Evolutionary conservation across 2,329 filamentous ascomycete genomes (phyloP).

Genomic region (Parastagonospora avenae): DNA sequence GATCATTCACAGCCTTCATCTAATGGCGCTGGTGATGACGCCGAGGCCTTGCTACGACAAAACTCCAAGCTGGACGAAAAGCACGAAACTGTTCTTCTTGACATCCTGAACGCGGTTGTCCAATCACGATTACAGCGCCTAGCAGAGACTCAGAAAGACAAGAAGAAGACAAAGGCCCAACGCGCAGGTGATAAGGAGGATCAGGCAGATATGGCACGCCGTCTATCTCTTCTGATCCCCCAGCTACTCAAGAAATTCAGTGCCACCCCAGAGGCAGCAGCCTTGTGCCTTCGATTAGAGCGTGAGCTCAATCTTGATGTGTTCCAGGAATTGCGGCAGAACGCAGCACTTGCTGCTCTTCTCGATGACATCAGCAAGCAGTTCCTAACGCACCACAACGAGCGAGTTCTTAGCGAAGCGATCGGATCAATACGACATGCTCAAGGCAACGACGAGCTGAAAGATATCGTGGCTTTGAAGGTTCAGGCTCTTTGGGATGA

Average conservation of each 20-base stretch:
- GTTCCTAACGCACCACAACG: constrained; percentile 89
- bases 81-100: constrained; percentile 85
- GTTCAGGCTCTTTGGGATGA: constrained; percentile 86
- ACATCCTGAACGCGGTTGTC: constrained; percentile 83
- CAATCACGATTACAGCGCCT: constrained; percentile 72
- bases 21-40: constrained; percentile 62
- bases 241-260: constrained; percentile 91
- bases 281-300: constrained; percentile 82
- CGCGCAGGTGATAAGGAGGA: constrained; percentile 69
- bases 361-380: constrained; percentile 93
- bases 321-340: constrained; percentile 87
- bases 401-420: constrained; percentile 82
- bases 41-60: constrained; percentile 69
- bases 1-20: constrained; percentile 72
- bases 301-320: constrained; percentile 85
- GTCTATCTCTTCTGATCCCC: constrained; percentile 79
- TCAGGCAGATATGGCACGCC: constrained; percentile 78
- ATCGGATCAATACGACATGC: constrained; percentile 83
- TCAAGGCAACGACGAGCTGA: constrained; percentile 82
- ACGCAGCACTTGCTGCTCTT: constrained; percentile 78
- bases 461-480: constrained; percentile 82
- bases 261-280: constrained; percentile 83
- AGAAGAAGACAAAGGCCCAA: constrained; percentile 60
- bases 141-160: constrained; percentile 64
- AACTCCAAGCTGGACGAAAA: constrained; percentile 73